phyloP scores from a whole-genome alignment of 2,329 filamentous ascomycete genomes.

The Westerdykella aurantiaca region DNA sequence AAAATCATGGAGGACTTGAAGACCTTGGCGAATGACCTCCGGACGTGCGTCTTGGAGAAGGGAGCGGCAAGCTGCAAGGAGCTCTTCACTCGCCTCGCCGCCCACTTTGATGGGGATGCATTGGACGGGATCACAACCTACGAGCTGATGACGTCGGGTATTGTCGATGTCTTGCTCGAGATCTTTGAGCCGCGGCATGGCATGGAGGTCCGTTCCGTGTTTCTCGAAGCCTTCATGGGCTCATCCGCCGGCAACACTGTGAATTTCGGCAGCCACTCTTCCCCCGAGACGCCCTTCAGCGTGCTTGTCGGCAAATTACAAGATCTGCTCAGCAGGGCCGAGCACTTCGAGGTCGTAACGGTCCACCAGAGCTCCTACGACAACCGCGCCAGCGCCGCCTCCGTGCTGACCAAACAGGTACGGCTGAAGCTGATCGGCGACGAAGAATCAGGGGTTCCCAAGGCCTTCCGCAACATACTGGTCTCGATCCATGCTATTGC shows the following conservation, averaged over 20 bases:
- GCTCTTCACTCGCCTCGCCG: slow-evolving; percentile 70
- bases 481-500: slow-evolving; percentile 98
- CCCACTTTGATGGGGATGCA: slow-evolving; percentile 82
- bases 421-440: slow-evolving; percentile 83
- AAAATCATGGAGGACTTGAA: slow-evolving; percentile 70
- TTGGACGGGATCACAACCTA: slow-evolving; percentile 92
- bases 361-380: slow-evolving; percentile 91
- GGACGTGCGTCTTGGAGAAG: slow-evolving; percentile 58
- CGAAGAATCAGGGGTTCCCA: slow-evolving; percentile 83
- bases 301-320: slow-evolving; percentile 90
- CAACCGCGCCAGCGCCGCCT: slow-evolving; percentile 83
- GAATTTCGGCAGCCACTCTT: slow-evolving; percentile 60
- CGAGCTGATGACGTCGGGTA: slow-evolving; percentile 82
- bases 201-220: slow-evolving; percentile 66
- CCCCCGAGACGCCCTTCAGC: slow-evolving; percentile 78
- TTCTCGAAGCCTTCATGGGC: slow-evolving; percentile 90
- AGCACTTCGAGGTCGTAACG: slow-evolving; percentile 96
- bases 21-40: slow-evolving; percentile 64
- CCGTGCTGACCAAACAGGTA: slow-evolving; percentile 95
- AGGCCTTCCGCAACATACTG: slow-evolving; percentile 87
- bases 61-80: slow-evolving; percentile 48
- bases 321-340: slow-evolving; percentile 89
- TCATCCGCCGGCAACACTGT: slow-evolving; percentile 56
- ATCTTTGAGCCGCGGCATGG: slow-evolving; percentile 63
- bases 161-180: slow-evolving; percentile 76